Base-by-base conservation (phyloP, 2,329 filamentous ascomycete genomes). In the Penicillium sp. region DNA sequence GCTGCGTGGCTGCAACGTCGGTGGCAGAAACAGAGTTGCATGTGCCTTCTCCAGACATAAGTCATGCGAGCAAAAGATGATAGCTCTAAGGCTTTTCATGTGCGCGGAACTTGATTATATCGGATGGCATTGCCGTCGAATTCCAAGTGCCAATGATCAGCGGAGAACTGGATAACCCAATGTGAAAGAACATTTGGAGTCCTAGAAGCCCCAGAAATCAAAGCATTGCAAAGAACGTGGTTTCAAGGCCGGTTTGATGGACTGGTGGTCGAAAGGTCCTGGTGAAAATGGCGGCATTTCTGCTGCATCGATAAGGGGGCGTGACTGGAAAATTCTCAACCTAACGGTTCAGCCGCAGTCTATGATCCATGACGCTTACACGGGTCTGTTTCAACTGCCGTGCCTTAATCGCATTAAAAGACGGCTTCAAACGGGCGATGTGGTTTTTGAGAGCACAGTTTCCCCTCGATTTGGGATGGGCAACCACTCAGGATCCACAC, bases 401-500 rank as follows among this genome's bases (percentile, higher is more conserved):
- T 49, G 53, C 13, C 29, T 19, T 13, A 21, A 4, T 33, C 35
- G n/a, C 17, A 31, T 41, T n/a, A 19, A 29, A 23, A 31, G 50
- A 25, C 4, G 17, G 17, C 31, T 31, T 29, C 7, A 31, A 21
- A 54, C 13, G 3, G 41, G 17, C 13, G 27, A 47, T 21, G 35
- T 50, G 29, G 15, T 50, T 19, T 41, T 45, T 31, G 17, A 8
- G 33, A 19, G 21, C 40, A 23, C 23, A n/a, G n/a, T n/a, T 6
- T 37, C 21, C 21, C 17, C 21, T 46, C 45, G 4, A 6, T 46
- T 15, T 21, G 8, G 4, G 17, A 29, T 15, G 17, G 29, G 10
- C 51, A 45, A 15, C 13, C 13, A 13, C 1, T 63, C 62, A 70
- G 4, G 62, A 61, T 38, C 69, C 72, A 19, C 73, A 67, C 72